phyloP scores from a whole-genome alignment of 2,329 filamentous ascomycete genomes.

The Parastagonospora avenae region DNA sequence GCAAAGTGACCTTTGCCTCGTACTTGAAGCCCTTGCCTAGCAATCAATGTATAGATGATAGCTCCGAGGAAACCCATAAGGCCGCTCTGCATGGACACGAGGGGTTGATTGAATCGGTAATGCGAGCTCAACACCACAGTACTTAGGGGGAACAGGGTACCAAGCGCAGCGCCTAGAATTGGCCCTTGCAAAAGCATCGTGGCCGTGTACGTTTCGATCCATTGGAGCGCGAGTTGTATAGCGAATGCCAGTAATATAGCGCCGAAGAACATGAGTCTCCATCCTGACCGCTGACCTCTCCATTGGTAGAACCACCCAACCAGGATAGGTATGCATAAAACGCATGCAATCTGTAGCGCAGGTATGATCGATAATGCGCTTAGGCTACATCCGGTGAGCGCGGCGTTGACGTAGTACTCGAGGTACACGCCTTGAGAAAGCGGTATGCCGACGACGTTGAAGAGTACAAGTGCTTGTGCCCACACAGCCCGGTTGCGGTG shows the following conservation, averaged over 20 bases:
- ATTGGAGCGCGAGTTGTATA: not conserved
- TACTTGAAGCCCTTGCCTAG: conserved; percentile 3
- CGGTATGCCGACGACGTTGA: conserved; percentile 30
- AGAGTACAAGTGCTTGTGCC: conserved; percentile 29
- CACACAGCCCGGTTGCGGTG: conserved; percentile 11
- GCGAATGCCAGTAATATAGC: not conserved
- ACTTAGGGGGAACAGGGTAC: conserved; percentile 15
- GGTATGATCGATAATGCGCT: conserved; percentile 11
- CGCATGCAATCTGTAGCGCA: conserved; percentile 16
- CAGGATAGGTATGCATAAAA: conserved; percentile 10
- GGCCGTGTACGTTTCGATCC: not conserved
- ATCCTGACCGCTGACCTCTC: conserved; percentile 2
- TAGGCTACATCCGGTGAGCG: conserved; percentile 4
- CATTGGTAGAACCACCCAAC: conserved; percentile 9
- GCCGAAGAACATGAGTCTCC: conserved; percentile 1
- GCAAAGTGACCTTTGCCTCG: not conserved
- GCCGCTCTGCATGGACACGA: conserved; percentile 42
- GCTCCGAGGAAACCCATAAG: conserved; percentile 22
- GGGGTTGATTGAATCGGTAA: conserved; percentile 29
- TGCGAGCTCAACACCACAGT: conserved; percentile 23
- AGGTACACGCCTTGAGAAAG: conserved; percentile 30
- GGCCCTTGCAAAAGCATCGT: conserved; percentile 16
- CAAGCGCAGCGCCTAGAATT: conserved; percentile 19
- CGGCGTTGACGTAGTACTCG: conserved; percentile 27
- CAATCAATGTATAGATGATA: conserved; percentile 13